Base-by-base conservation (phyloP, 805 yeast genomes). In the Hanseniaspora nectarophila region DNA sequence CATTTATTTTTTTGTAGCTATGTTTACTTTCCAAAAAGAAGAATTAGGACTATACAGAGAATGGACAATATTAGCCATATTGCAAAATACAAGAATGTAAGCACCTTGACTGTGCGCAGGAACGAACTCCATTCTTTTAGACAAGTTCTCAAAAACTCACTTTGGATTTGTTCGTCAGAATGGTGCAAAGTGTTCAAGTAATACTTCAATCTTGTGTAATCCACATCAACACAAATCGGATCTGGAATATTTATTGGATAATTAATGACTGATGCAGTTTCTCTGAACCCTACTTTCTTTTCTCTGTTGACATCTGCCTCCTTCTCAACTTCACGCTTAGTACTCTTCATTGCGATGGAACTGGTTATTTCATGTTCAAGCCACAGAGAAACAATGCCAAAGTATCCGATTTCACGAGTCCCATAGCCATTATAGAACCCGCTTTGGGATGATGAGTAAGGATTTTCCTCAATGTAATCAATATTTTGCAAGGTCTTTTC, bases 381-480 rank as follows among this genome's bases (percentile, higher is more conserved):
- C 32, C 45, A 16, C 35, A 48, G 21, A 2, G 53, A 24, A 3
- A 39, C n/a, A 10, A 48, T 31, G 3, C 53, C 53, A 26, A 48
- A 48, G 28, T 48, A 48, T 24, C 53, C 53, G 7, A 48, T 28
- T 28, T 48, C 53, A 6, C 44, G 21, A 2, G 26, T 35, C 9
- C 32, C 13, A 10, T 42, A 48, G n/a, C 45, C 45, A 9, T 42
- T 42, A n/a, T 42, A 34, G 31, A 42, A 42, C 8, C 5, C n/a
- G 38, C 21, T 37, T n/a, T 33, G 23, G 10, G 18, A 13, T 23
- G 10, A 5, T 9, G 48, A 38, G 24, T 38, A 46, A 3, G 51
- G 51, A 31, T 46, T 46, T 5, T 29, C 34, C 5, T 48, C 46
- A 2, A 31, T 13, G 21, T 24, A 18, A 10, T 20, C 38, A 13